These are phyloP conservation scores for Tuber microsphaerosporum DNA, from an alignment of 495 filamentous ascomycete genomes.

Conservation along the genomic window DNA sequence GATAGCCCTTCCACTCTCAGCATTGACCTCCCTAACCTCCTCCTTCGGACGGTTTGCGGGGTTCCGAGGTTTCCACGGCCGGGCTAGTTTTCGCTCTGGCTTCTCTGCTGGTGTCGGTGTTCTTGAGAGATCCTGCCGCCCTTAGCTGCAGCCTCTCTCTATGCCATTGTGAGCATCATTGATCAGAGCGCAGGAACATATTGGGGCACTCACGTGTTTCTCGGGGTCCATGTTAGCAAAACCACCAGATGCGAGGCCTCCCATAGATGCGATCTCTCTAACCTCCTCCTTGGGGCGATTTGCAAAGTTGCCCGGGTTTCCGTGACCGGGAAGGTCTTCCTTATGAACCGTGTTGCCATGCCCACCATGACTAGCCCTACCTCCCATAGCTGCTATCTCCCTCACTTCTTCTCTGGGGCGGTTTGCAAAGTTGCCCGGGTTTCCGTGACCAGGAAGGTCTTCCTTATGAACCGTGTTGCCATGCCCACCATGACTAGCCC, in stretches of 20 bases:
- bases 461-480: constrained; percentile 6
- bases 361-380: constrained; percentile 14
- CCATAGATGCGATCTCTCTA: constrained; percentile 49
- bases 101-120: constrained; percentile 12
- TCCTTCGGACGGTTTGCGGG: constrained; percentile 58
- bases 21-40: constrained; percentile 50
- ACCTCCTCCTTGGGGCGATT: constrained; percentile 52
- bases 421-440: constrained; percentile 23
- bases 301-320: constrained; percentile 40
- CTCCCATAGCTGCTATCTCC: constrained; percentile 47
- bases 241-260: constrained; percentile 45
- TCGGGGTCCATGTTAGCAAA: constrained; percentile 47
- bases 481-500: constrained; percentile 8
- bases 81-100: constrained; percentile 4
- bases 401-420: constrained; percentile 49
- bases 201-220: constrained; percentile 47
- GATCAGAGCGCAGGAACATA: background rate
- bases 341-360: constrained; percentile 5
- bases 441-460: constrained; percentile 41
- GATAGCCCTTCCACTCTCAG: constrained; percentile 48
- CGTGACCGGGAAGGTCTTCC: constrained; percentile 39
- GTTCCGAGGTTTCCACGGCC: constrained; percentile 54
- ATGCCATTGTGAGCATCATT: background rate
- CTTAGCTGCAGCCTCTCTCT: constrained; percentile 27
- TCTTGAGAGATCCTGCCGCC: constrained; percentile 24